Evolutionary conservation across 352 stramenopile genomes (phyloP), one percentile per base, ranked within the genome.

Genomic region (Pythium rishiriense): DNA sequence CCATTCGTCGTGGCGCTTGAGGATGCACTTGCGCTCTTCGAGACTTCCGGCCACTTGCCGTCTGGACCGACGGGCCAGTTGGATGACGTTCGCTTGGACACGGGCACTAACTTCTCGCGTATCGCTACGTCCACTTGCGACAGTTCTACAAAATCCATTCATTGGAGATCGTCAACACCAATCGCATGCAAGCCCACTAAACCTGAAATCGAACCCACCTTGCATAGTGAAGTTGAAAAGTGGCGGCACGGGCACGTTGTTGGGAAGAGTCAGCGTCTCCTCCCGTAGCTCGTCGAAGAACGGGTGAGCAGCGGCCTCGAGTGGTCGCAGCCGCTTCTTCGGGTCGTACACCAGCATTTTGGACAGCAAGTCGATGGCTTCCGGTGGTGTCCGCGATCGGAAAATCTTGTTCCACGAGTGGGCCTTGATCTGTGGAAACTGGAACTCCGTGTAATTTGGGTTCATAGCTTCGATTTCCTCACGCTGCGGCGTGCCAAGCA

Each of bases 401-500:
- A 98, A 98, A 55, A 99, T 97, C 74, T 99, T 98, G 68, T 94
- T 96, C 96, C 96, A 99, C 57, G 97, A 97, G 72, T 98, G 97
- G 19, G 93, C 96, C 72, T 98, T 98, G 83, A 99, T 99, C 69
- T 99, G 96, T 26, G 98, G 98, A 72, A 99, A 99, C 75, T 99
- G 98, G 74, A 99, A 99, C 78, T 99, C 97, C 41, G 97, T 99
- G 78, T 99, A 99, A 74, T 98, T 99, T 7, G 96, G 97, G 75
- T 99, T 99, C 97, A 99, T 99, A 22, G 91, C 90, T 66, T 96
- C 80, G 45, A 99, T 99, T 77, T 99, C 96, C 72, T 99, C 96
- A 42, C 96, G 86, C 58, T 98, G 98, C 8, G 98, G 98, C 28
- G 97, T 99, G 35, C 98, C 98, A 19, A 99, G 78, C 17, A 99